Evolutionary conservation across 108 stramenopile species (phyloP).

Genomic region (Fragilariopsis cylindrus): DNA sequence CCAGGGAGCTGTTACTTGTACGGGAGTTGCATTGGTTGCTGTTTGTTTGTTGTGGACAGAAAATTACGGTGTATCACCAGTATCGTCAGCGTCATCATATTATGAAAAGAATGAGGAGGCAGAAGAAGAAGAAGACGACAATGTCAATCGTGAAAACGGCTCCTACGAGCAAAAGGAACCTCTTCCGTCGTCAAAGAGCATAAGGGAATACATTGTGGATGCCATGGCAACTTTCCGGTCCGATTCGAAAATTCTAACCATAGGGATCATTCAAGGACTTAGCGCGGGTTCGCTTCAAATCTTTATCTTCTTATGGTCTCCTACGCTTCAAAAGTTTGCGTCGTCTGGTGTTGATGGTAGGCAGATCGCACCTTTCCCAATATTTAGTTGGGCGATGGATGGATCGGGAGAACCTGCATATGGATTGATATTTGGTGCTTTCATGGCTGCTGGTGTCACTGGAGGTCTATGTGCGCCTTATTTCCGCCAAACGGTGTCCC

Average conservation of each 20-base stretch:
- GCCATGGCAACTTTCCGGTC: conserved; percentile 23
- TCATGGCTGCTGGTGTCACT: conserved; percentile 68
- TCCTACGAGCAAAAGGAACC: background rate
- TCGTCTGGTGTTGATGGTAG: background rate
- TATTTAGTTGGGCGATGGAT: conserved; percentile 29
- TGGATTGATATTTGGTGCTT: conserved; percentile 69
- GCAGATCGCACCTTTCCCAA: background rate
- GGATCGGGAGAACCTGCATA: conserved; percentile 37
- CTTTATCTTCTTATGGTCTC: conserved; percentile 75
- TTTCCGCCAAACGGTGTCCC: conserved; percentile 25
- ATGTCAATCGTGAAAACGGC: background rate
- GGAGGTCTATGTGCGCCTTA: conserved; percentile 47
- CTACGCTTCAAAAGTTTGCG: conserved; percentile 40
- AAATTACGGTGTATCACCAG: conserved; percentile 58
- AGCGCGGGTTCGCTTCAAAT: conserved; percentile 66
- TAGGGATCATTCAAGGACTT: conserved; percentile 60
- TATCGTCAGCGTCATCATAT: too few species aligned
- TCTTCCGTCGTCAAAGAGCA: conserved; percentile 4
- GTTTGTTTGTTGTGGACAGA: conserved; percentile 59
- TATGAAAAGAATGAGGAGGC: background rate
- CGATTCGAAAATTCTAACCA: conserved; percentile 37
- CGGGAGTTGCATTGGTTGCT: conserved; percentile 46
- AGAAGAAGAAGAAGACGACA: background rate
- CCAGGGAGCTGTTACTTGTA: conserved; percentile 64
- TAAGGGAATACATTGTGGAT: conserved; percentile 12